Conservation (phyloP, 2,329 filamentous ascomycete species). For the Lachnellula arida region DNA sequence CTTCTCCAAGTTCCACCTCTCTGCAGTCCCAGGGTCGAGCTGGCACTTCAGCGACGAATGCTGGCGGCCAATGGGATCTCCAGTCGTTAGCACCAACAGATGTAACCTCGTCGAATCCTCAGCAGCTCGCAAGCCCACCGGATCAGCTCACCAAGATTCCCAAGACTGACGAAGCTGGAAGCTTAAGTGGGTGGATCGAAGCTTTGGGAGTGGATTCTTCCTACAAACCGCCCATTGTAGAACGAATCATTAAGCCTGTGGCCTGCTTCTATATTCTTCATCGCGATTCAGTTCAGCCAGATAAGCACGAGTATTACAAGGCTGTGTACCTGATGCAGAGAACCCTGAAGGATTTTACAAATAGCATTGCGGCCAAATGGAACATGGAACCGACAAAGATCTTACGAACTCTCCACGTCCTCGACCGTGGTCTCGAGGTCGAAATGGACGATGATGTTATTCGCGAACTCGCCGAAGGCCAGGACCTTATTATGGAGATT, state of each 20-base stretch:
- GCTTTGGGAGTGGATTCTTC: slow-evolving; percentile 82
- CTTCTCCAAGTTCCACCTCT: slow-evolving; percentile 61
- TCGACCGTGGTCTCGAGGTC: slow-evolving; percentile 71
- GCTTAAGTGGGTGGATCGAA: slow-evolving; percentile 79
- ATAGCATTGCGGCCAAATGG: slow-evolving; percentile 72
- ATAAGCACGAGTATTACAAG: slow-evolving; percentile 60
- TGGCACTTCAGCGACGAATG: slow-evolving; percentile 26
- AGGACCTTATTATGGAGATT: slow-evolving; percentile 81
- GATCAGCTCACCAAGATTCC: slow-evolving; percentile 52
- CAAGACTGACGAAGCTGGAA: slow-evolving; percentile 56
- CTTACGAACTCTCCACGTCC: slow-evolving; percentile 65
- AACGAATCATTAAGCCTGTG: slow-evolving; percentile 65
- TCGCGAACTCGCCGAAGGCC: slow-evolving; percentile 76
- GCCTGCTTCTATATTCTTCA: slow-evolving; percentile 83
- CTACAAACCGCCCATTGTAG: slow-evolving; percentile 71
- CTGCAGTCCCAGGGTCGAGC: slow-evolving; percentile 52
- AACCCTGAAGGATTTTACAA: slow-evolving; percentile 68
- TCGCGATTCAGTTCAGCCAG: slow-evolving; percentile 43
- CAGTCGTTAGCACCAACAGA: slow-evolving; percentile 50
- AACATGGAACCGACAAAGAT: slow-evolving; percentile 70
- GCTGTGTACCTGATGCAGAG: slow-evolving; percentile 82
- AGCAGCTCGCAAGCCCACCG: slow-evolving; percentile 41
- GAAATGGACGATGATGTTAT: slow-evolving; percentile 90
- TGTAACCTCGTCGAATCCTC: slow-evolving; percentile 35
- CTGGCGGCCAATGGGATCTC: slow-evolving; percentile 52